phyloP scores from a whole-genome alignment of 495 filamentous ascomycete species.

The Talaromyces ruber region DNA sequence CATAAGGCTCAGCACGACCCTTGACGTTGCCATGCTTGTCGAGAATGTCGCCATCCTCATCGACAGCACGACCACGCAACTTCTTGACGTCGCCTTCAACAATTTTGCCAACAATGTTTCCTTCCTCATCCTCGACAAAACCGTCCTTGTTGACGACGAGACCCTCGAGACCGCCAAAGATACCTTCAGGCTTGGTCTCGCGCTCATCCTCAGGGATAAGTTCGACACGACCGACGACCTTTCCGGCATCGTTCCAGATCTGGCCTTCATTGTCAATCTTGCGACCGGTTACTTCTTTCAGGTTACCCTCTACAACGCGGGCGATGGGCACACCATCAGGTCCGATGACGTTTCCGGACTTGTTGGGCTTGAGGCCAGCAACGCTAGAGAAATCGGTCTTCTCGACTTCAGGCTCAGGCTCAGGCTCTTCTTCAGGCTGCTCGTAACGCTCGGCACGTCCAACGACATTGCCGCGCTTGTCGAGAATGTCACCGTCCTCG shows the following conservation, averaged over 20 bases:
- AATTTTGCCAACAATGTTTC: constrained; percentile 57
- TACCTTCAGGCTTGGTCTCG: constrained; percentile 51
- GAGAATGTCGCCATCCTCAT: constrained; percentile 67
- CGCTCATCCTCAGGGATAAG: constrained; percentile 57
- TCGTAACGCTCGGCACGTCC: constrained; percentile 53
- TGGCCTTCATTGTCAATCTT: constrained; percentile 57
- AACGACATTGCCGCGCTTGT: constrained; percentile 53
- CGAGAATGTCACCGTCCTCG: constrained; percentile 56
- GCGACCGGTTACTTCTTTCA: constrained; percentile 53
- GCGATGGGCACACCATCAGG: constrained; percentile 55
- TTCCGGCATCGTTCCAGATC: constrained; percentile 60
- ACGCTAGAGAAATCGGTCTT: constrained; percentile 54
- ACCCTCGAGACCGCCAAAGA: constrained; percentile 62
- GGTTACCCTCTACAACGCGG: constrained; percentile 50
- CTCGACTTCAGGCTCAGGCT: constrained; percentile 44
- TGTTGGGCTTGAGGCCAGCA: constrained; percentile 55
- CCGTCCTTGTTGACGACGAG: constrained; percentile 57
- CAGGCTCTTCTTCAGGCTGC: constrained; percentile 24
- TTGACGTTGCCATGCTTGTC: constrained; percentile 65
- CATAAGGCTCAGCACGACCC: constrained; percentile 58
- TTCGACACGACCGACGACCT: constrained; percentile 59
- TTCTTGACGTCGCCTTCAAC: constrained; percentile 61
- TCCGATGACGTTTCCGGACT: constrained; percentile 60
- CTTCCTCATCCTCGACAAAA: constrained; percentile 53
- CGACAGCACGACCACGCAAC: constrained; percentile 58